Base-by-base conservation (phyloP, 1,139 yeast genomes). In the Zygosaccharomyces pseudobailii region DNA sequence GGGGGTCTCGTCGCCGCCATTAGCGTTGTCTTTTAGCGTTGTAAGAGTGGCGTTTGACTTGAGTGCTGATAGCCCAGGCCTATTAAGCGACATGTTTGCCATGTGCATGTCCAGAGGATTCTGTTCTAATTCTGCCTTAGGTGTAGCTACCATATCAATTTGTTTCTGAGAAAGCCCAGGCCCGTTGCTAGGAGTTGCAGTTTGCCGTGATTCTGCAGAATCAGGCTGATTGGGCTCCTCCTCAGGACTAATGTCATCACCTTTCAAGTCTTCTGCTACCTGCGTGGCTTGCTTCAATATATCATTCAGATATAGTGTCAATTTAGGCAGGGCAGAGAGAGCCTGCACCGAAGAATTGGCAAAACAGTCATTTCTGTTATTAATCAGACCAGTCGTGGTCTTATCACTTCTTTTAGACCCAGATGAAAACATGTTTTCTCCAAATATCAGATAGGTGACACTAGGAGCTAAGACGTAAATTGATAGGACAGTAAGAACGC, bases 341-440 rank as follows among this genome's bases (percentile, higher is more conserved):
- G 96, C 94, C 65, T 90, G 97, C 21, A 92, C 63, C 1, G 90
- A 83, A n/a, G 95, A 80, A 61, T 92, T 90, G 51, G 96, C 96
- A 69, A 87, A 90, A 66, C 97, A 90, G 63, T 89, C 96, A 58
- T 87, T 87, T 50, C 92, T 78, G 54, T 83, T 74, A 65, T 90
- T 92, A 55, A 83, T 74, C 40, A 90, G 71, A 3, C 97, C 97
- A 0, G 94, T 87, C 13, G 96, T 85, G 61, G 80, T 73, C 55
- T 78, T 82, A 59, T 82, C 94, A n/a, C 82, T 82, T 59, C 89
- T 71, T 55, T 76, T 80, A 2, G 68, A 58, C 17, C 39, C 33
- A 9, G 45, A 45, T 5, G 47, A 23, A 37, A 34, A 22, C 45
- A 48, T 48, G 6, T 40, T 30, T 20, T 43, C 34, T 8, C 49